These are phyloP conservation scores for Crithidia brevicula DNA, from an alignment of 208 protist genomes.

Conservation along the genomic window DNA sequence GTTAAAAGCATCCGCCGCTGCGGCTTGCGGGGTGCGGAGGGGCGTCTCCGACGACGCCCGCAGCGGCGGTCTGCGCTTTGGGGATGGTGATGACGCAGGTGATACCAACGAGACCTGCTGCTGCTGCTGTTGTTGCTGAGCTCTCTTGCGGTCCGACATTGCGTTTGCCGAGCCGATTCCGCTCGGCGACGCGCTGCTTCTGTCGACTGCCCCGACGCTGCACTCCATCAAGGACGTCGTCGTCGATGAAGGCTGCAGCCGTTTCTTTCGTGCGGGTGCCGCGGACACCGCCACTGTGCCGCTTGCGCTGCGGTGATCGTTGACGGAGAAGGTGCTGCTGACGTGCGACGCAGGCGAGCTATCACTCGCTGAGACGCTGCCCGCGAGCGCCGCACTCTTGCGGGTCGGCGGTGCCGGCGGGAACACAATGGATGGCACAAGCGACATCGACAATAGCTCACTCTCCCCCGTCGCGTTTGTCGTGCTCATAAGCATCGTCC, in stretches of 20 bases:
- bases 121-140: background rate
- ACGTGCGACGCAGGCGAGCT: background rate
- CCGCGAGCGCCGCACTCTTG: background rate
- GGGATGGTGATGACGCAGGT: background rate
- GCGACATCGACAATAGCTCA: slow-evolving; percentile 10
- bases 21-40: background rate
- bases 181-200: background rate
- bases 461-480: background rate
- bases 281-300: background rate
- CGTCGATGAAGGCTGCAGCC: background rate
- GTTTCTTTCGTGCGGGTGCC: background rate
- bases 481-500: slow-evolving; percentile 1
- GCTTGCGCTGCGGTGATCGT: too few species aligned
- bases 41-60: background rate
- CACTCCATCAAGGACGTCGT: background rate
- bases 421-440: slow-evolving; percentile 16
- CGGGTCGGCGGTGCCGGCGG: slow-evolving; percentile 15
- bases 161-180: background rate
- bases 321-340: slow-evolving; percentile 11
- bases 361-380: slow-evolving; percentile 6
- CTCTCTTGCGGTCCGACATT: background rate
- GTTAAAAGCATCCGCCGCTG: too few species aligned
- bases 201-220: background rate
- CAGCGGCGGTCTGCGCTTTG: background rate
- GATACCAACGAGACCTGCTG: background rate